Evolutionary conservation across 768 basidiomycete species (phyloP).

Genomic region (Suillus subalutaceus): DNA sequence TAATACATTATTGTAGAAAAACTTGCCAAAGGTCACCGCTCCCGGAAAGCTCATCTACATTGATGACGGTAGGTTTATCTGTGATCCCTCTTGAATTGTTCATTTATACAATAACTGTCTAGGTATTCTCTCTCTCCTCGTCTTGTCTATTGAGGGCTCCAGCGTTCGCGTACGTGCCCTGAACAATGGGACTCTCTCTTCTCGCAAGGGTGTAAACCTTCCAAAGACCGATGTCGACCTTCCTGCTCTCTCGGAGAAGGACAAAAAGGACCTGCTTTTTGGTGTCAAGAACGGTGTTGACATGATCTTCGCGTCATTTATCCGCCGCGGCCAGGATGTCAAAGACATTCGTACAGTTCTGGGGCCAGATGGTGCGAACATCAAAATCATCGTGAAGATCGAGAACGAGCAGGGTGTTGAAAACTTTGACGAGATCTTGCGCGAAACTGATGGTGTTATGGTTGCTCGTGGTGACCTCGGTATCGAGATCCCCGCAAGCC

Average conservation of each 20-base stretch:
- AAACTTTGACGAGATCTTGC: slow-evolving; percentile 98
- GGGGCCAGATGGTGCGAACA: slow-evolving; percentile 91
- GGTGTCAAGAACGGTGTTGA: slow-evolving; percentile 98
- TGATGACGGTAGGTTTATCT: slow-evolving; percentile 74
- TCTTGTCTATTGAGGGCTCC: slow-evolving; percentile 82
- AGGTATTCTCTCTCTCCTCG: slow-evolving; percentile 90
- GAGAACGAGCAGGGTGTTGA: slow-evolving; percentile 99
- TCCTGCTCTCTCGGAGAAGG: slow-evolving; percentile 96
- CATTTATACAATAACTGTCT: slow-evolving; percentile 5
- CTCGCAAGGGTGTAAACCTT: slow-evolving; percentile 98
- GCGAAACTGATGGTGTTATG: slow-evolving; percentile 98
- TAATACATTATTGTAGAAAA: slow-evolving; percentile 52
- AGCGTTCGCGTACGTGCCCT: slow-evolving; percentile 83
- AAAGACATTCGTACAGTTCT: slow-evolving; percentile 90
- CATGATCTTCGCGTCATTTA: slow-evolving; percentile 99
- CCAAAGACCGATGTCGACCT: slow-evolving; percentile 98
- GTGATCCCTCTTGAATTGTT: not conserved
- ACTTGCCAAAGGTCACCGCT: slow-evolving; percentile 93
- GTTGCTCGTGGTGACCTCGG: slow-evolving; percentile 99
- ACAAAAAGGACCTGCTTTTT: slow-evolving; percentile 92
- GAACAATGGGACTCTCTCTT: slow-evolving; percentile 92
- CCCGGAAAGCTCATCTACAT: slow-evolving; percentile 98
- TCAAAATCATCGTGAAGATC: slow-evolving; percentile 99
- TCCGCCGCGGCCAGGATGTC: slow-evolving; percentile 94
- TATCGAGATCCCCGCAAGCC: slow-evolving; percentile 99